These are phyloP conservation scores for Phytophthora podocarpi DNA, from an alignment of 352 stramenopile genomes.

Conservation along the genomic window DNA sequence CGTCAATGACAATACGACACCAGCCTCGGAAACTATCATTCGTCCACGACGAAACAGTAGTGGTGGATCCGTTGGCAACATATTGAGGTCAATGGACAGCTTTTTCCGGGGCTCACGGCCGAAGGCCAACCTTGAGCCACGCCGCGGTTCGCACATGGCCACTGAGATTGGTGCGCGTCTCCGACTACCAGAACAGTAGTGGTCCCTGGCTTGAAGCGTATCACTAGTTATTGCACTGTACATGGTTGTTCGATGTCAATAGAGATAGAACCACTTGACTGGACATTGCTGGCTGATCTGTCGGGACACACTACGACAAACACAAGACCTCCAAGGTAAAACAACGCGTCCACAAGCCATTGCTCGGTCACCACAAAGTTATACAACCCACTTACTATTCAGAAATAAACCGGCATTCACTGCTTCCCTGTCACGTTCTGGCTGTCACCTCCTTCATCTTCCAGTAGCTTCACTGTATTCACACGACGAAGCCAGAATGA, in stretches of 20 bases:
- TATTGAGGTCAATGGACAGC: conserved; percentile 61
- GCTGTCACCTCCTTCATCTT: conserved; percentile 1
- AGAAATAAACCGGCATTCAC: conserved; percentile 26
- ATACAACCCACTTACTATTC: conserved; percentile 31
- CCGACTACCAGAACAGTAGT: conserved; percentile 11
- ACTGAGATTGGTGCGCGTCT: conserved; percentile 45
- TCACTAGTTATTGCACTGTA: no score
- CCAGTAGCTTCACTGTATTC: conserved; percentile 3
- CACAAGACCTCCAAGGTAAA: no score
- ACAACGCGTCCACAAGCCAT: no score
- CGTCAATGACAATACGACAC: conserved; percentile 12
- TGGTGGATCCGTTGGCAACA: conserved; percentile 60
- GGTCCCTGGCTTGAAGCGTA: no score
- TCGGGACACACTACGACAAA: no score
- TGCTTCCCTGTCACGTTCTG: conserved; percentile 14
- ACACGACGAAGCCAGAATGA: conserved; percentile 12
- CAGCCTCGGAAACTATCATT: conserved; percentile 1
- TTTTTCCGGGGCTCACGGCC: conserved; percentile 50
- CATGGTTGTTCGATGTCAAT: no score
- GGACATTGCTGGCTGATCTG: no score
- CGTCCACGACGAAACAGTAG: conserved; percentile 44
- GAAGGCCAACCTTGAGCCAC: conserved; percentile 37
- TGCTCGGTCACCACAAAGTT: conserved; percentile 1
- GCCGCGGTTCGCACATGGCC: conserved; percentile 47
- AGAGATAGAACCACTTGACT: no score